Evolutionary conservation across 2,329 filamentous ascomycete genomes (phyloP), one percentile per base, ranked within the genome.

Genomic region (Calonectria ilicicola): DNA sequence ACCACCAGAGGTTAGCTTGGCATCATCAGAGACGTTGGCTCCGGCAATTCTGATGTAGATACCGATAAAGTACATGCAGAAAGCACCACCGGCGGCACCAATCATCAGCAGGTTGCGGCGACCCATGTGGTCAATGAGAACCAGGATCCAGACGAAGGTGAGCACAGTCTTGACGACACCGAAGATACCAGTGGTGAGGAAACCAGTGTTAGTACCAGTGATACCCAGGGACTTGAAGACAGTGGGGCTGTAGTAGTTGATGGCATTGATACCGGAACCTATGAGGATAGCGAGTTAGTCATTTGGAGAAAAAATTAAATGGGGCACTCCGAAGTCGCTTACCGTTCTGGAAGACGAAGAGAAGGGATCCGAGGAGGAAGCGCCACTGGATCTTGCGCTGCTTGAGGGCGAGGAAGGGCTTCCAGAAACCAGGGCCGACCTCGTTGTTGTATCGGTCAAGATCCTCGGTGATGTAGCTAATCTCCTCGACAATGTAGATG

Each of bases 281-380:
- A 1, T 32, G n/a, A 15, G n/a, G n/a, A 56, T n/a, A 17, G 51
- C 56, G 29, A 27, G 58, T 29, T 58, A 44, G 46, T 65, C 14
- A 8, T 9, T 9, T 12, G 38, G 32, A n/a, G 44, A 26, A 12
- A 12, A 47, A 23, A 23, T 21, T 21, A 46, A 12, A 15, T 15
- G 15, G 62, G 5, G 5, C 17, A 23, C n/a, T 26, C 53, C 53
- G 14, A 7, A n/a, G 5, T 35, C 46, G 49, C 81, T 76, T 78
- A 63, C 92, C 92, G 78, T 96, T 96, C 83, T 96, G 94, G 88
- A 92, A 95, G 66, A 96, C 85, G 86, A 96, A 96, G 23, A 96
- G 87, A 79, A 94, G 89, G 68, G 90, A 89, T 58, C 94, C 94
- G 14, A 96, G 87, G 81, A 94, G 90, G 83, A 96, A 92, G 49